These are phyloP conservation scores for Adansonia digitata DNA, from an alignment of 345 rosid species.

Conservation along the genomic window DNA sequence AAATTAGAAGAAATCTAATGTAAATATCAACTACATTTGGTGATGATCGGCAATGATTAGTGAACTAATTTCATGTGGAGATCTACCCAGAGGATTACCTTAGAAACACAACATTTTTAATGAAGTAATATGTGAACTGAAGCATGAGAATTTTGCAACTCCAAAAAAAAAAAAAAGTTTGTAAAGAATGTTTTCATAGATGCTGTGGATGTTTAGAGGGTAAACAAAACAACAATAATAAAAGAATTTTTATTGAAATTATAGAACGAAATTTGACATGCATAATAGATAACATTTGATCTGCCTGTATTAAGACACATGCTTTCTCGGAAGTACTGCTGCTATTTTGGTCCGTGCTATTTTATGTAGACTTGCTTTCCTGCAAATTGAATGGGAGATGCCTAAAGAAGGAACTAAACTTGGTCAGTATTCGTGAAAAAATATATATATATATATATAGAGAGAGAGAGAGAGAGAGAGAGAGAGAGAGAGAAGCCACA, in stretches of 20 bases:
- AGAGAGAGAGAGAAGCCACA: no score
- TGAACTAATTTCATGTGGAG: not conserved
- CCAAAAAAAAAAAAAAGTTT: not conserved
- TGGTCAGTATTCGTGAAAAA: not conserved
- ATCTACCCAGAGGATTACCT: not conserved
- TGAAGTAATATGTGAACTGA: not conserved
- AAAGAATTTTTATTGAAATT: not conserved
- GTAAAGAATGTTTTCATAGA: not conserved
- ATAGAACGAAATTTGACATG: not conserved
- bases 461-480: no score
- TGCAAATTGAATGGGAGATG: slow-evolving; percentile 84
- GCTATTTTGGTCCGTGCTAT: slow-evolving; percentile 84
- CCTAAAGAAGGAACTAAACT: slow-evolving; percentile 30
- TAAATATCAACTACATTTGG: not conserved
- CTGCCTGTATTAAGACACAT: slow-evolving; percentile 31
- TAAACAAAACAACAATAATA: not conserved
- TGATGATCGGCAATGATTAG: no score
- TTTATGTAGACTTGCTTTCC: slow-evolving; percentile 84
- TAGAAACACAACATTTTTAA: not conserved
- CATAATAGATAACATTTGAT: not conserved
- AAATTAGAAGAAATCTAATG: not conserved
- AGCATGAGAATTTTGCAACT: not conserved
- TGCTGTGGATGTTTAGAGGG: not conserved
- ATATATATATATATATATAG: no score
- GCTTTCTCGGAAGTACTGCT: slow-evolving; percentile 80